These are phyloP conservation scores for Linum usitatissimum DNA, from an alignment of 345 rosid species.

Conservation along the genomic window DNA sequence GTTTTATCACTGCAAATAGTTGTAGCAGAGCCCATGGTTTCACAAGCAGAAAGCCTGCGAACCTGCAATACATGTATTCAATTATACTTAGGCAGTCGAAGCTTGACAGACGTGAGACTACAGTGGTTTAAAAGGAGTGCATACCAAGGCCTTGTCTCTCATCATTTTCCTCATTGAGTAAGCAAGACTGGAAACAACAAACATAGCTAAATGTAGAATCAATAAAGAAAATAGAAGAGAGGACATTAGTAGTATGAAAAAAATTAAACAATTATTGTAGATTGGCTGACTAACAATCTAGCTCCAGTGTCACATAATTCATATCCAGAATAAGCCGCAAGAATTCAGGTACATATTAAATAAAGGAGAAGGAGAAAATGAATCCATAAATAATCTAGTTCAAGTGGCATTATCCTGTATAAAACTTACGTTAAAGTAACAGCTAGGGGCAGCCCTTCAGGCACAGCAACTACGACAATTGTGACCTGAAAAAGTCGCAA, in stretches of 20 bases:
- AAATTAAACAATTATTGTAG: no score
- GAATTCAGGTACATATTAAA: not conserved
- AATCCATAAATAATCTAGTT: not conserved
- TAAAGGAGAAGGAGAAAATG: not conserved
- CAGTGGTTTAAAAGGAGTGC: constrained; percentile 10
- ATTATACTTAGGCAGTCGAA: constrained; percentile 10
- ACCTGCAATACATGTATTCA: constrained; percentile 42
- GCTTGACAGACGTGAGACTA: not conserved
- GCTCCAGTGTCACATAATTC: not conserved
- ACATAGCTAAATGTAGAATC: constrained; percentile 3
- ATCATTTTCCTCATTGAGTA: constrained; percentile 99
- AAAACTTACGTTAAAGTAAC: constrained; percentile 91
- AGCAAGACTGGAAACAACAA: constrained; percentile 50
- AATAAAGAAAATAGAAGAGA: constrained; percentile 6
- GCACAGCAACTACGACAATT: constrained; percentile 98
- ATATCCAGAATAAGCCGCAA: not conserved
- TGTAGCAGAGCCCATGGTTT: constrained; percentile 99
- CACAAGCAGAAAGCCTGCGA: constrained; percentile 98
- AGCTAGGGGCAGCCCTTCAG: constrained; percentile 99
- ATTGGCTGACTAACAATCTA: not conserved
- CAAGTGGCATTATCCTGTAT: not conserved
- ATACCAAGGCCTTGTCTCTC: constrained; percentile 97
- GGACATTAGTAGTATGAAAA: constrained; percentile 2
- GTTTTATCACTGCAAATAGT: constrained; percentile 99
- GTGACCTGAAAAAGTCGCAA: constrained; percentile 51